Evolutionary conservation across 1,284 basidiomycete genomes (phyloP).

Genomic region (Naganishia sp.): DNA sequence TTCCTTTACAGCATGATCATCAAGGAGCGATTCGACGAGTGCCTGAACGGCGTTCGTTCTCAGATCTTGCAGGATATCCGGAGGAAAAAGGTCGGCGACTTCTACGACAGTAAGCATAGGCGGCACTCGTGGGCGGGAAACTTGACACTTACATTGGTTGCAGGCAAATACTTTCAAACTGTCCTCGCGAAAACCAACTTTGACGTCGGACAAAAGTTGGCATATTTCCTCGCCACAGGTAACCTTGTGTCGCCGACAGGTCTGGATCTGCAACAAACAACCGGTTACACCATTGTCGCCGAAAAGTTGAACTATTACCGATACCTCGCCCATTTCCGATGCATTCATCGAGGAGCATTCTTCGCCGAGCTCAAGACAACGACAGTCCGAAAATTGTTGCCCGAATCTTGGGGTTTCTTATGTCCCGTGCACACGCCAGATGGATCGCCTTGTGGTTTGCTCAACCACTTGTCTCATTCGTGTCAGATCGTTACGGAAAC

Average conservation of each 20-base stretch:
- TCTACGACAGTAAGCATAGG: conserved; percentile 70
- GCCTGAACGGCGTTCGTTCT: conserved; percentile 70
- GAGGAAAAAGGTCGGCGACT: conserved; percentile 72
- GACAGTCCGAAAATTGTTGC: conserved; percentile 92
- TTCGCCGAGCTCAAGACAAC: conserved; percentile 99
- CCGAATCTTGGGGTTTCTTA: conserved; percentile 98
- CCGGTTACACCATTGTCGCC: conserved; percentile 96
- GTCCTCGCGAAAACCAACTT: conserved; percentile 78
- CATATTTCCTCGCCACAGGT: conserved; percentile 96
- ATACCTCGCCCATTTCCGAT: conserved; percentile 97
- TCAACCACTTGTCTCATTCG: conserved; percentile 94
- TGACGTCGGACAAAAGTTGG: conserved; percentile 85
- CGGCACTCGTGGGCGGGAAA: neutral
- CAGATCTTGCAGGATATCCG: conserved; percentile 76
- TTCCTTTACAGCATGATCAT: conserved; percentile 95
- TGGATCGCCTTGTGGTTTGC: conserved; percentile 93
- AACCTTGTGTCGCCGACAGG: conserved; percentile 94
- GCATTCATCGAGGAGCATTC: conserved; percentile 98
- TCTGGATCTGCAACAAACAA: conserved; percentile 93
- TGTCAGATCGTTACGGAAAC: conserved; percentile 86
- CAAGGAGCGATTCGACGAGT: conserved; percentile 95
- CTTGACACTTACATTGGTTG: conserved; percentile 2
- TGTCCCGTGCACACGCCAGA: conserved; percentile 99
- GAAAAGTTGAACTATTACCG: conserved; percentile 99
- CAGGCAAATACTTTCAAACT: conserved; percentile 81